A percentile compares a stretch with the other conserved stretches of the same genome.
Conservation (phyloP, 805 yeast genomes). For the Saccharomycopsis fermentans region DNA sequence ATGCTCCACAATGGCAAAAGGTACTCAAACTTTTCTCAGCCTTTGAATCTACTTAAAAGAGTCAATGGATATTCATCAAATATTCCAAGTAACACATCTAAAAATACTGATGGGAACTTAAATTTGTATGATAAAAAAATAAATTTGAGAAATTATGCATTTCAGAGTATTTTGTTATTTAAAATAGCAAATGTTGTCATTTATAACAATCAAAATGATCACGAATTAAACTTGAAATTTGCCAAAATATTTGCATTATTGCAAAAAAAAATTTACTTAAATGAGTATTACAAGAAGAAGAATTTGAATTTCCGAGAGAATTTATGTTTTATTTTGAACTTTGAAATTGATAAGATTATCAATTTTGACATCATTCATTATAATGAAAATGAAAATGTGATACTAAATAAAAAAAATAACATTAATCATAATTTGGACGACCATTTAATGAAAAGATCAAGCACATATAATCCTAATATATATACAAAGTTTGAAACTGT, state of each 20-base stretch:
- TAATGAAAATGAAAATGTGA: constrained; percentile 16
- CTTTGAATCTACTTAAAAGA: constrained; percentile 13
- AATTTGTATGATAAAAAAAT: constrained; percentile 14
- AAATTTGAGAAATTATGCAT: constrained; percentile 16
- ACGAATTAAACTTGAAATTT: constrained; percentile 9
- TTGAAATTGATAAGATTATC: constrained; percentile 14
- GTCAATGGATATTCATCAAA: constrained; percentile 10
- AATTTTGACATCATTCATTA: constrained; percentile 18
- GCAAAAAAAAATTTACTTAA: constrained; percentile 16
- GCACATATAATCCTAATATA: neutral
- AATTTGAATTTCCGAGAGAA: constrained; percentile 12
- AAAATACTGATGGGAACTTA: constrained; percentile 11
- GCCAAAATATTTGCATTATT: constrained; percentile 18
- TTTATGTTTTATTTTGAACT: constrained; percentile 15
- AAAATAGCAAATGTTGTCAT: constrained; percentile 16
- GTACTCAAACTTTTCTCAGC: constrained; percentile 13
- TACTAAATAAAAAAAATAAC: constrained; percentile 1
- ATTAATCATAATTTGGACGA: neutral
- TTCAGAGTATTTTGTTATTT: constrained; percentile 14
- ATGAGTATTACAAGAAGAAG: constrained; percentile 11
- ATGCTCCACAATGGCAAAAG: constrained; percentile 8
- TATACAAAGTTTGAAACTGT: constrained; percentile 15
- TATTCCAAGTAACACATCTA: constrained; percentile 10
- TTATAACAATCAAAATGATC: constrained; percentile 17
- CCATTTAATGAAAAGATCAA: neutral